phyloP scores from a whole-genome alignment of 768 basidiomycete genomes.

The Trichaptum fuscoviolaceum region DNA sequence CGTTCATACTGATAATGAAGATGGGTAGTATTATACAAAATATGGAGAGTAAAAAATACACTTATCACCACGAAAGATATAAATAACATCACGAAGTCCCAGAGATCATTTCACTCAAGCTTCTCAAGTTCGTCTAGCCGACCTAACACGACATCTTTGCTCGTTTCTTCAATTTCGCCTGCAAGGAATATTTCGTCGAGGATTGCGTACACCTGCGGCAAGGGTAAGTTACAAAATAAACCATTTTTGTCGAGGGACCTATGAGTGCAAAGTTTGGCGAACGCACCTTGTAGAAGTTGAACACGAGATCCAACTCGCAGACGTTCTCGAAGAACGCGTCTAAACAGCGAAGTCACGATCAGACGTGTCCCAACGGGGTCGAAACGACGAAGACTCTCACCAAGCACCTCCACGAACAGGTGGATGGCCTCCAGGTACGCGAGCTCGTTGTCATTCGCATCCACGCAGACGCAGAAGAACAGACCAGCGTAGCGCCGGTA shows the following conservation, averaged over 20 bases:
- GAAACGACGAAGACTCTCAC: conserved; percentile 42
- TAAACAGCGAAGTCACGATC: conserved; percentile 23
- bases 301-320: conserved; percentile 95
- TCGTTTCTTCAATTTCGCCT: conserved; percentile 97
- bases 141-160: conserved; percentile 90
- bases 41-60: background rate
- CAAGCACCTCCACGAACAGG: conserved; percentile 95
- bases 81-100: background rate
- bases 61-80: background rate
- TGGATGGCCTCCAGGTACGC: conserved; percentile 98
- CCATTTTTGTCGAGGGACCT: too few relatives aligned
- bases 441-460: conserved; percentile 97
- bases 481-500: conserved; percentile 96
- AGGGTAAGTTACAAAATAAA: too few relatives aligned
- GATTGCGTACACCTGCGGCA: conserved; percentile 88
- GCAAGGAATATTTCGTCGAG: conserved; percentile 98
- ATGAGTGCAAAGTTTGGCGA: too few relatives aligned
- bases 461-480: conserved; percentile 97
- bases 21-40: background rate
- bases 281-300: conserved; percentile 94
- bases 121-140: conserved; percentile 92
- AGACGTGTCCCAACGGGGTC: background rate
- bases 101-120: conserved; percentile 52
- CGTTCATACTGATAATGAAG: background rate
- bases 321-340: conserved; percentile 99